Conservation (phyloP, 352 stramenopile species). For the Phytophthora pisi region DNA sequence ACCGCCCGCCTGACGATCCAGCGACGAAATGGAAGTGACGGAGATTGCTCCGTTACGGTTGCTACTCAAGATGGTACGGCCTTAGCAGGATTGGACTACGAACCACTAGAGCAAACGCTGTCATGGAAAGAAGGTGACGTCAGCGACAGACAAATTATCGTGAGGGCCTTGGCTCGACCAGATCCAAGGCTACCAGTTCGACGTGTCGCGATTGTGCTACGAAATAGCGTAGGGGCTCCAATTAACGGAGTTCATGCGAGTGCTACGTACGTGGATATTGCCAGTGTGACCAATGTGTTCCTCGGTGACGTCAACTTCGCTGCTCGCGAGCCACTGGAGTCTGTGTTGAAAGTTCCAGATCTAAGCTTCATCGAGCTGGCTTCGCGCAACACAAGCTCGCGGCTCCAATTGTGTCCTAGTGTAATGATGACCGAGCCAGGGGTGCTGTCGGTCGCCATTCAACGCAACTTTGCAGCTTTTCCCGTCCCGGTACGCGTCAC, state of each 20-base stretch:
- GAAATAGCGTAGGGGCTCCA: slow-evolving; percentile 26
- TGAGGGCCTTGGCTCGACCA: slow-evolving; percentile 44
- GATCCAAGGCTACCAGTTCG: slow-evolving; percentile 32
- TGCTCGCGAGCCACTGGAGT: slow-evolving; percentile 29
- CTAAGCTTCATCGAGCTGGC: slow-evolving; percentile 55
- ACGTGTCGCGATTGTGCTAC: slow-evolving; percentile 50
- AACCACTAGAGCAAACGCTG: slow-evolving; percentile 38
- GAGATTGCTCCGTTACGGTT: slow-evolving; percentile 46
- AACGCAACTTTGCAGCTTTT: slow-evolving; percentile 54
- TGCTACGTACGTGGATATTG: slow-evolving; percentile 49
- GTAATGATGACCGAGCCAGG: slow-evolving; percentile 43
- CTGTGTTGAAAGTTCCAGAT: slow-evolving; percentile 47
- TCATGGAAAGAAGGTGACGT: slow-evolving; percentile 62
- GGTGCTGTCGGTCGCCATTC: slow-evolving; percentile 48
- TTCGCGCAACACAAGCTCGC: slow-evolving; percentile 54
- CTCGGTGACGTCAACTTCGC: slow-evolving; percentile 66
- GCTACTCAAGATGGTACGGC: slow-evolving; percentile 55
- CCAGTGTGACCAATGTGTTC: slow-evolving; percentile 44
- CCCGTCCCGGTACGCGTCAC: slow-evolving; percentile 30
- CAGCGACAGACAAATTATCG: slow-evolving; percentile 52
- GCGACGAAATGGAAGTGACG: slow-evolving; percentile 60
- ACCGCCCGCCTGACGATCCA: slow-evolving; percentile 57
- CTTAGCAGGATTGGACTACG: slow-evolving; percentile 56
- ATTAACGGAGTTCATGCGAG: slow-evolving; percentile 39
- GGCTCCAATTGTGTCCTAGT: slow-evolving; percentile 53